A percentile compares a stretch with the other conserved stretches of the same genome.
Evolutionary conservation across 2,329 filamentous ascomycete species (phyloP).

Genomic region (Aureobasidium zeae): DNA sequence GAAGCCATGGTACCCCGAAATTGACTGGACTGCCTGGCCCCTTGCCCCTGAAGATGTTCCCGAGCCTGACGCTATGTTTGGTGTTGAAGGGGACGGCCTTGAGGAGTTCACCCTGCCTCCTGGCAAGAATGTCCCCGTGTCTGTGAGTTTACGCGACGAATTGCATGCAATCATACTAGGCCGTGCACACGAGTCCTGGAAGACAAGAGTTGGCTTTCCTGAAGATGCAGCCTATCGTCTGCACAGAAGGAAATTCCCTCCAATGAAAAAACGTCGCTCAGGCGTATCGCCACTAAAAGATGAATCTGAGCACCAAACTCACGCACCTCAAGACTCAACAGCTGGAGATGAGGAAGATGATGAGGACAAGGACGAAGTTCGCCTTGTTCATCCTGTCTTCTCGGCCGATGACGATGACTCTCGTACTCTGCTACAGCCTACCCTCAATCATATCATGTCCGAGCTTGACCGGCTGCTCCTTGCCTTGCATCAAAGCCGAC

Average conservation of each 20-base stretch:
- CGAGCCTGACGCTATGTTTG: slow-evolving; percentile 43
- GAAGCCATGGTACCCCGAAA: slow-evolving; percentile 38
- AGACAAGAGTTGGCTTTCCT: not conserved
- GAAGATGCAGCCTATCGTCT: not conserved
- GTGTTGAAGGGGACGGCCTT: slow-evolving; percentile 30
- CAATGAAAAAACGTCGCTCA: not conserved
- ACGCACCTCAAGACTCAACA: not conserved
- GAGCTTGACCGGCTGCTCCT: slow-evolving; percentile 61
- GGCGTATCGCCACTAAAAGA: not conserved
- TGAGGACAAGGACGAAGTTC: slow-evolving; percentile 6
- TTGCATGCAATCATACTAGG: slow-evolving; percentile 58
- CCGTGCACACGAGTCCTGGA: slow-evolving; percentile 58
- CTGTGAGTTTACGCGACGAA: slow-evolving; percentile 58
- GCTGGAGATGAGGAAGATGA: not conserved
- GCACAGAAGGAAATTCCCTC: not conserved
- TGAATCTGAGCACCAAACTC: not conserved
- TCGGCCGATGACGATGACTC: slow-evolving; percentile 64
- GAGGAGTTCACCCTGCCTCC: slow-evolving; percentile 44
- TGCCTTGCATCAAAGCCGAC: slow-evolving; percentile 53
- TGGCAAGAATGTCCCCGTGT: slow-evolving; percentile 42
- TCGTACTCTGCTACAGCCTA: slow-evolving; percentile 54
- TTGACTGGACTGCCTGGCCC: slow-evolving; percentile 80
- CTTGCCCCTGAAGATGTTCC: slow-evolving; percentile 55
- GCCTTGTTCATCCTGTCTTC: slow-evolving; percentile 40
- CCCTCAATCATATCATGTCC: slow-evolving; percentile 59